Evolutionary conservation across 139 green algal genomes (phyloP).

Genomic region (Mesotaenium endlicherianum): DNA sequence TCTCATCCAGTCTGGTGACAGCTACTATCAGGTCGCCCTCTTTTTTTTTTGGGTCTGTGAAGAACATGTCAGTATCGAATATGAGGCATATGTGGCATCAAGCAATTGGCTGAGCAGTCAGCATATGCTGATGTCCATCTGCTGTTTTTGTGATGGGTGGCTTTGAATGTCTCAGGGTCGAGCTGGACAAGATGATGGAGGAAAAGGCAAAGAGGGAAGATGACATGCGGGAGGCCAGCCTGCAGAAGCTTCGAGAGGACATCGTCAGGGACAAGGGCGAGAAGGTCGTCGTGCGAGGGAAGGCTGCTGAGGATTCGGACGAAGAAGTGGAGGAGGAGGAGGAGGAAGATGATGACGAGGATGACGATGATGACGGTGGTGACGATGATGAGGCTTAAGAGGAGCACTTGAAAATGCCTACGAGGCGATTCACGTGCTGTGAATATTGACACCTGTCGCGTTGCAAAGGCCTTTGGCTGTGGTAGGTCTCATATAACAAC

Average conservation of each 20-base stretch:
- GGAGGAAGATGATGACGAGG: slow-evolving; percentile 13
- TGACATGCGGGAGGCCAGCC: not conserved
- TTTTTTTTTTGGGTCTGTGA: no score
- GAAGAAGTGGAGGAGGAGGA: slow-evolving; percentile 23
- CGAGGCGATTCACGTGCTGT: no score
- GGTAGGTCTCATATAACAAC: no score
- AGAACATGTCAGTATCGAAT: not conserved
- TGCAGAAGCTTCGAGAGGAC: not conserved
- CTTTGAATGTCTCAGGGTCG: slow-evolving; percentile 15
- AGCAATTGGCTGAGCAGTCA: not conserved
- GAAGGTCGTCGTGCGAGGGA: not conserved
- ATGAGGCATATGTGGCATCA: not conserved
- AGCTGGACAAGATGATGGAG: slow-evolving; percentile 7
- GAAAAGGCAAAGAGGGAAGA: slow-evolving; percentile 14
- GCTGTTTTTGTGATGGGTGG: no score
- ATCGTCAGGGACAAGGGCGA: not conserved
- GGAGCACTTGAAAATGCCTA: no score
- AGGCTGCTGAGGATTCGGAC: slow-evolving; percentile 12
- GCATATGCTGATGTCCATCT: not conserved
- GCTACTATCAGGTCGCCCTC: not conserved
- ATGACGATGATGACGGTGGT: no score
- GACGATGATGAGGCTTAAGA: no score
- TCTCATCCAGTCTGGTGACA: not conserved
- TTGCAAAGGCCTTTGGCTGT: no score
- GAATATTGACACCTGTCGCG: no score